Conservation (phyloP, 2,329 filamentous ascomycete species). For the Oidium heveae region DNA sequence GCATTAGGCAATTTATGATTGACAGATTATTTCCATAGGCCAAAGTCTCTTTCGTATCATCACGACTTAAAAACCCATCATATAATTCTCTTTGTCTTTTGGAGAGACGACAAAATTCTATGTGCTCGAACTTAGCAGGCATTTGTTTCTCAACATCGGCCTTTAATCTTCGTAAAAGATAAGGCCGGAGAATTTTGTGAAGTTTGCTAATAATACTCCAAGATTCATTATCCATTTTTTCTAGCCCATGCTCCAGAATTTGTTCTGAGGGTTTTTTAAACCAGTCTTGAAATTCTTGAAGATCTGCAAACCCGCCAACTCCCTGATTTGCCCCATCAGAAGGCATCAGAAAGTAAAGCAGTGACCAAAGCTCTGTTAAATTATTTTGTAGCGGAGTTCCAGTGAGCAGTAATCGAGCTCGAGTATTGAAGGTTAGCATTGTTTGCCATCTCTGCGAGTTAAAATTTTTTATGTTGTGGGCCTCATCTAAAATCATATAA, state of each 20-base stretch:
- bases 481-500: slow-evolving; percentile 94
- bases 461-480: slow-evolving; percentile 99
- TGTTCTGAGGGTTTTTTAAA: slow-evolving; percentile 89
- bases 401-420: slow-evolving; percentile 64
- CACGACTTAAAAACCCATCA: slow-evolving; percentile 80
- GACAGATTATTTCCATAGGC: slow-evolving; percentile 88
- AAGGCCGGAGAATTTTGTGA: slow-evolving; percentile 80
- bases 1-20: slow-evolving; percentile 97
- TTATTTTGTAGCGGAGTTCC: slow-evolving; percentile 95
- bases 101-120: slow-evolving; percentile 83
- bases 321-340: slow-evolving; percentile 49
- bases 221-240: slow-evolving; percentile 84
- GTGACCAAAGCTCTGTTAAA: slow-evolving; percentile 83
- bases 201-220: slow-evolving; percentile 78
- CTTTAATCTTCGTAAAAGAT: slow-evolving; percentile 73
- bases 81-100: slow-evolving; percentile 91
- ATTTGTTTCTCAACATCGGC: slow-evolving; percentile 97
- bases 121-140: slow-evolving; percentile 93
- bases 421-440: slow-evolving; percentile 77
- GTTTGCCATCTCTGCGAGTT: slow-evolving; percentile 94
- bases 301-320: slow-evolving; percentile 69
- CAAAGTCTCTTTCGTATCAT: slow-evolving; percentile 70
- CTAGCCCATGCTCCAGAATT: slow-evolving; percentile 80
- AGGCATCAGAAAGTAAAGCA: slow-evolving; percentile 90
- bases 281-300: slow-evolving; percentile 93